Evolutionary conservation across 805 yeast genomes (phyloP), one percentile per base, ranked within the genome.

Genomic region (Sugiyamaella qingdaonensis): DNA sequence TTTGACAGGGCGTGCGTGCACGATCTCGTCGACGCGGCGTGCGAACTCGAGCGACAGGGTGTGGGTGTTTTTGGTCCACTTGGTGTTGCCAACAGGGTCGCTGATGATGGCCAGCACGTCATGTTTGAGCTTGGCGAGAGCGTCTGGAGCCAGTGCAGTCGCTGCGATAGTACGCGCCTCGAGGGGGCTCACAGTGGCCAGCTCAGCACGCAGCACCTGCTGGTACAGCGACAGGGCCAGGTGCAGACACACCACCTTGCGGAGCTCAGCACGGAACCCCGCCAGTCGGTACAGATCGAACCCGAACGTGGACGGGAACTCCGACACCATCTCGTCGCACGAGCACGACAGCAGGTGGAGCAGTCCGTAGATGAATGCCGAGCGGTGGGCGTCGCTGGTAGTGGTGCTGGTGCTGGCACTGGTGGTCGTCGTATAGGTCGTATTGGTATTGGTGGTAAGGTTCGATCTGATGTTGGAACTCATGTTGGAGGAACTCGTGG

Each of bases 51-150:
- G 75, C 3, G 92, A 79, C 57, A 89, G 80, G 13, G 86, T 75
- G 58, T 81, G 78, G 24, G 88, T 79, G 67, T 88, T 88, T 64
- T 88, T 80, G 0, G 96, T 88, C 96, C 96, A 88, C 71, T 90
- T 88, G 54, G 88, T 81, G 66, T 86, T 87, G 1, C 95, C 96
- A 62, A 84, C 86, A 54, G 86, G 88, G 68, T 88, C 95, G 33
- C 89, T 81, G 14, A 88, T 88, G 45, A 88, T 85, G 32, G 91
- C 85, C 51, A 86, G 71, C 41, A 89, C 79, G 62, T 88, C 92
- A 49, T 75, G 81, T 67, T 85, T 88, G 52, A 88, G 73, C 48
- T 68, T 73, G 50, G 71, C 67, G 41, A 74, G 67, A 47, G 73
- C 74, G 18, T 54, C 58, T 2, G 43, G n/a, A 19, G 46, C 16